phyloP scores from a whole-genome alignment of 1,284 basidiomycete genomes.

The Athelia sp. region DNA sequence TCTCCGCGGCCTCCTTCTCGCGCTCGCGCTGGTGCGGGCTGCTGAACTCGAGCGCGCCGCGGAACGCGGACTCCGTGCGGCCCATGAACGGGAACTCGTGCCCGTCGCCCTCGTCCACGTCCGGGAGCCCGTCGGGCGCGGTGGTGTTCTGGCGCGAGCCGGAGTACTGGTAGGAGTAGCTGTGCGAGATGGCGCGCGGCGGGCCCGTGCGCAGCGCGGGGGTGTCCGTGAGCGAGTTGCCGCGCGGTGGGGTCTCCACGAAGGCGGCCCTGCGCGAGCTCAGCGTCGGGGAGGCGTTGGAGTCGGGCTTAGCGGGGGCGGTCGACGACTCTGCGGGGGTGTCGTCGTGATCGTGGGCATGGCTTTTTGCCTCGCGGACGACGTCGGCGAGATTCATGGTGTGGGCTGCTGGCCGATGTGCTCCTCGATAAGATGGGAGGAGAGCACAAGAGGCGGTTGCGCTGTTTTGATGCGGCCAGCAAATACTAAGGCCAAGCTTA shows the following conservation, averaged over 20 bases:
- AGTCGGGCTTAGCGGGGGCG: neutral
- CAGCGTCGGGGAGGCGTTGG: neutral
- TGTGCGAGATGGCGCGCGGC: constrained; percentile 66
- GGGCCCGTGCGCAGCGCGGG: constrained; percentile 68
- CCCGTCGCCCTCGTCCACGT: constrained; percentile 26
- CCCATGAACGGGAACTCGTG: constrained; percentile 19
- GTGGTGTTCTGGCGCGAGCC: constrained; percentile 23
- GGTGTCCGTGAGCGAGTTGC: constrained; percentile 34
- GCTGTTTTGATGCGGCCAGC: too few relatives aligned
- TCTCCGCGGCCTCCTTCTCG: constrained; percentile 39
- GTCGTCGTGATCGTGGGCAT: too few relatives aligned
- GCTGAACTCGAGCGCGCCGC: constrained; percentile 52
- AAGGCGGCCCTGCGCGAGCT: neutral
- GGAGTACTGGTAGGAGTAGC: constrained; percentile 41
- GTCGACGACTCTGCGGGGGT: too few relatives aligned
- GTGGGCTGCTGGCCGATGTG: too few relatives aligned
- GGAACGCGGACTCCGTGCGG: constrained; percentile 39
- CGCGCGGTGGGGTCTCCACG: neutral
- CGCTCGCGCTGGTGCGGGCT: constrained; percentile 31
- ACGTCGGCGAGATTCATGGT: too few relatives aligned
- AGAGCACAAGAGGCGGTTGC: too few relatives aligned
- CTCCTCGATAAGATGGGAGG: too few relatives aligned
- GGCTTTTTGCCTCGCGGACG: too few relatives aligned
- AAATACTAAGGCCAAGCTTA: too few relatives aligned
- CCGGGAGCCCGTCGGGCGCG: constrained; percentile 20